Evolutionary conservation across 768 basidiomycete genomes (phyloP).

Genomic region (Naematelia encephala): DNA sequence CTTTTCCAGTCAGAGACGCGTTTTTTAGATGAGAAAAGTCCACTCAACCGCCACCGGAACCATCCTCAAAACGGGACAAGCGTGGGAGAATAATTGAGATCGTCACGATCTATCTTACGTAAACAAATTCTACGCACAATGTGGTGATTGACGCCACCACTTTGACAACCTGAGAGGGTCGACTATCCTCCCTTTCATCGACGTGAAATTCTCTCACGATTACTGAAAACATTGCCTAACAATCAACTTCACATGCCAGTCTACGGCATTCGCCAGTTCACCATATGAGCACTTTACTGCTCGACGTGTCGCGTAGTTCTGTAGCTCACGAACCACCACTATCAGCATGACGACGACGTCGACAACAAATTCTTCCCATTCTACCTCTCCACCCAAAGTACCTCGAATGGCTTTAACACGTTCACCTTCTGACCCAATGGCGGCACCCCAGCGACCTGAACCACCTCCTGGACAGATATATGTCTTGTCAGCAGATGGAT

Average conservation of each 20-base stretch:
- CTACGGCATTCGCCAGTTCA: background rate
- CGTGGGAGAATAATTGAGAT: too few species aligned
- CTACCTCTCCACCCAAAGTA: background rate
- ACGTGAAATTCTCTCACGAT: too few species aligned
- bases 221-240: too few species aligned
- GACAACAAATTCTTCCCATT: background rate
- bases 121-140: too few species aligned
- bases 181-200: too few species aligned
- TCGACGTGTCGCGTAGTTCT: background rate
- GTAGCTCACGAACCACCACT: background rate
- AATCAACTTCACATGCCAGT: too few species aligned
- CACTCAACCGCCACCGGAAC: constrained; percentile 25
- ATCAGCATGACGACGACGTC: background rate
- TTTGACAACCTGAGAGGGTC: too few species aligned
- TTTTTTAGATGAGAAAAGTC: background rate
- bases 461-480: constrained; percentile 27
- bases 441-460: background rate
- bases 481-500: constrained; percentile 47
- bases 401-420: background rate
- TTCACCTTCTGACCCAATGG: background rate
- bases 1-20: background rate
- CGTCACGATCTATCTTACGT: too few species aligned
- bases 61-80: too few species aligned
- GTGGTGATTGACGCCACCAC: too few species aligned
- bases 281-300: background rate